Conservation (phyloP, 2,329 filamentous ascomycete genomes). For the Samsoniella hepiali region DNA sequence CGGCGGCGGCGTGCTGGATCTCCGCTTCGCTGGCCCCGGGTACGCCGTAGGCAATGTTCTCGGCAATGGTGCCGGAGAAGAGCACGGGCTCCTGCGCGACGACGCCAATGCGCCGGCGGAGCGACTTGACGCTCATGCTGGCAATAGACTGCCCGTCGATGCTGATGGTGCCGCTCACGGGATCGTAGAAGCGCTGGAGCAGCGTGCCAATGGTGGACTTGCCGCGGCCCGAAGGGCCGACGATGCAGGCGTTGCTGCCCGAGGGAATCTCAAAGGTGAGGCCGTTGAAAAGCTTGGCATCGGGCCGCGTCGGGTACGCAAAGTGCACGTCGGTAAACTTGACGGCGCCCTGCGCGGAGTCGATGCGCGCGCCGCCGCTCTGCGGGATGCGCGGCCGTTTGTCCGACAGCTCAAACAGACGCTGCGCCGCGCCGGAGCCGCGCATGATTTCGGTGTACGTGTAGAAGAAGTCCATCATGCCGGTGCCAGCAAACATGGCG, state of each 20-base stretch:
- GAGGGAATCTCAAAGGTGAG: slow-evolving; percentile 88
- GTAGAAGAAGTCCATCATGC: slow-evolving; percentile 86
- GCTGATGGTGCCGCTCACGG: slow-evolving; percentile 70
- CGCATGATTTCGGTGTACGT: slow-evolving; percentile 99
- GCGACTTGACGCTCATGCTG: slow-evolving; percentile 86
- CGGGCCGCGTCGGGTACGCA: slow-evolving; percentile 89
- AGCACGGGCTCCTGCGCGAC: slow-evolving; percentile 95
- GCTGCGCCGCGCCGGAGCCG: slow-evolving; percentile 89
- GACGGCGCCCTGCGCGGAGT: slow-evolving; percentile 82
- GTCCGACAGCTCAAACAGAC: slow-evolving; percentile 93
- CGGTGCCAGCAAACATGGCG: slow-evolving; percentile 79
- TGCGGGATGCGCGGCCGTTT: slow-evolving; percentile 79
- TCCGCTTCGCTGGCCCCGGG: slow-evolving; percentile 74
- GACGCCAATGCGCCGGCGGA: slow-evolving; percentile 88
- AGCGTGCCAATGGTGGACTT: slow-evolving; percentile 93
- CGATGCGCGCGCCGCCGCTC: slow-evolving; percentile 74
- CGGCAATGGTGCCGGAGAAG: slow-evolving; percentile 78
- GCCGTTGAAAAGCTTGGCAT: slow-evolving; percentile 85
- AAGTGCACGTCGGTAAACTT: slow-evolving; percentile 83
- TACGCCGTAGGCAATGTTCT: slow-evolving; percentile 89
- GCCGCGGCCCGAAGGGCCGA: slow-evolving; percentile 91
- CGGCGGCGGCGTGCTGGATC: slow-evolving; percentile 79
- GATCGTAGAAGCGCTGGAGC: slow-evolving; percentile 85
- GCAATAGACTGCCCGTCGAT: slow-evolving; percentile 83
- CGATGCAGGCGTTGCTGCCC: slow-evolving; percentile 92